Evolutionary conservation across 805 yeast genomes (phyloP), one percentile per base, ranked within the genome.

Genomic region (Priceomyces medius): DNA sequence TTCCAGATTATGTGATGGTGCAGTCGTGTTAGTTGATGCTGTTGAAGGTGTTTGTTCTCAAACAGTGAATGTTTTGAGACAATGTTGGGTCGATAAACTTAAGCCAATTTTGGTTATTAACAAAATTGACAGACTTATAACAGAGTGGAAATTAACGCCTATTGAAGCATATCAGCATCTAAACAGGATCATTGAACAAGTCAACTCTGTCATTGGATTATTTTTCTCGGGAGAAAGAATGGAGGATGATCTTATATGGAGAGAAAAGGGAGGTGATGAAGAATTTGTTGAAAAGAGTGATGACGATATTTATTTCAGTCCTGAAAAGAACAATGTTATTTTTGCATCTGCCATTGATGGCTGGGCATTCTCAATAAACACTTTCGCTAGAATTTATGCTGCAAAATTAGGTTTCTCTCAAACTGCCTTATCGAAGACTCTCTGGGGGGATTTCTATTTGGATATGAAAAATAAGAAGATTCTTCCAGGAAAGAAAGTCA

Each of bases 1-100:
- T 1, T 89, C 98, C 1, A 74, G 99, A 54, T 70, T 93, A 33
- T 93, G 98, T 68, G 99, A 93, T 59, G 98, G 98, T 34, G 97
- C 98, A 0, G 85, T 93, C 2, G 95, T 93, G 0, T 68, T 93
- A 12, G 96, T 93, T 2, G 99, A 93, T 62, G 97, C 88, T 3
- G 97, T 93, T 2, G 99, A 93, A 66, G 99, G 99, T 19, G 98
- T 93, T 0, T 90, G 97, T 56, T 90, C 98, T 0, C 99, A 93
- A 59, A 93, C 99, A 0, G 86, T 93, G 8, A 90, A 93, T 13
- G 99, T 93, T 1, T 68, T 91, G 47, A 77, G 98, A 56, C 98
- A 93, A 62, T 87, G 96, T 38, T 93, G 98, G 97, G 79, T 85
- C 3, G 99, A 93, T 58, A 84, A 87, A 51, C 66, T 93, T 52